A percentile compares a stretch with the other conserved stretches of the same genome.
These are phyloP conservation scores for Anisodus tanguticus DNA, from an alignment of 257 asterid species.

Conservation along the genomic window DNA sequence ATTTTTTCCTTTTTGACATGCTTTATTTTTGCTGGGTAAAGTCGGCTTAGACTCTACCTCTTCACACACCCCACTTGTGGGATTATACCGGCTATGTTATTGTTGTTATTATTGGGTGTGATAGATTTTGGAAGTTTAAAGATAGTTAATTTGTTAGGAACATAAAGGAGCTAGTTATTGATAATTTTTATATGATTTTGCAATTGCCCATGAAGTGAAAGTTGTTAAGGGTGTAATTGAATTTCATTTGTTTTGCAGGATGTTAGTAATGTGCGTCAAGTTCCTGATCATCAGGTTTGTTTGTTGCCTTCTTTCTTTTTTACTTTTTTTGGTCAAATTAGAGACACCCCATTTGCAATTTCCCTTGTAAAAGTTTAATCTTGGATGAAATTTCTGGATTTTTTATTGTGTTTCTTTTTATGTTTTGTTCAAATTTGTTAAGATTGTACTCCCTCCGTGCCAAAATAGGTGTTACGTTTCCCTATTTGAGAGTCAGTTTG, in stretches of 20 bases:
- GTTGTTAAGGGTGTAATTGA: neutral
- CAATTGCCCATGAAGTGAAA: neutral
- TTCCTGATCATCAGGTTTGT: conserved; percentile 94
- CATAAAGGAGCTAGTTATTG: neutral
- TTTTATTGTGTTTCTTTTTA: too few relatives aligned
- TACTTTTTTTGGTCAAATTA: neutral
- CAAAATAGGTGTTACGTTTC: too few relatives aligned
- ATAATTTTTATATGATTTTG: neutral
- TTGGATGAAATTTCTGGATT: neutral
- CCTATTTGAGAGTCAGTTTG: too few relatives aligned
- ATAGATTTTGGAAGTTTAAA: neutral
- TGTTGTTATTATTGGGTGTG: too few relatives aligned
- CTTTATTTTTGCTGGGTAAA: too few relatives aligned
- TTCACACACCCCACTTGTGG: too few relatives aligned
- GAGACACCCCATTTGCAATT: neutral
- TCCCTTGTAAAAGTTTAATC: neutral
- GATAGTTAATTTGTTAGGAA: neutral
- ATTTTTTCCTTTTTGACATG: too few relatives aligned
- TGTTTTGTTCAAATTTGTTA: too few relatives aligned
- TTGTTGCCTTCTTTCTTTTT: neutral
- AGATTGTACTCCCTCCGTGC: too few relatives aligned
- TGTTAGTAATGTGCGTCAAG: conserved; percentile 80
- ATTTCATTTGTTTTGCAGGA: conserved; percentile 51
- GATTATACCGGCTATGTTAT: too few relatives aligned
- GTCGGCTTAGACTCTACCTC: too few relatives aligned